Evolutionary conservation across 805 yeast genomes (phyloP).

Genomic region (Suhomyces sp.): DNA sequence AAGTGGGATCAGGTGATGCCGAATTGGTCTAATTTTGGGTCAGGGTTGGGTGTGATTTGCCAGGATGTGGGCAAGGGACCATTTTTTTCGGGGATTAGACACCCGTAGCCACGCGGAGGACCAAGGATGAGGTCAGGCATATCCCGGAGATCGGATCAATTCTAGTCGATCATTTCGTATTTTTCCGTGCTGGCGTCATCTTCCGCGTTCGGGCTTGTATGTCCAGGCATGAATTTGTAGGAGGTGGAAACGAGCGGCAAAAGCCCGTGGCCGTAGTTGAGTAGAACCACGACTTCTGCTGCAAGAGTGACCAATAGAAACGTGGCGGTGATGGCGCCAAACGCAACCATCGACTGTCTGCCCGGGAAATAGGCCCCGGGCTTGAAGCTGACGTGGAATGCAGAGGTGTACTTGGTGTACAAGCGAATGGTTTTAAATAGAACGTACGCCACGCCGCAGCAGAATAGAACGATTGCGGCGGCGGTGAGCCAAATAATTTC

Average conservation of each 20-base stretch:
- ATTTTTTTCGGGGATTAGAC: not conserved
- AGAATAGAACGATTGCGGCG: slow-evolving; percentile 26
- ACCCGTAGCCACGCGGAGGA: not conserved
- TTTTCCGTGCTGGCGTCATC: not conserved
- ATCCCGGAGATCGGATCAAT: not conserved
- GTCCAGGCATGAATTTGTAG: slow-evolving; percentile 10
- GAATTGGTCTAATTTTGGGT: not conserved
- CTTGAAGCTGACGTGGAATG: slow-evolving; percentile 21
- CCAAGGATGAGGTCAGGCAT: not conserved
- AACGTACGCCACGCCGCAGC: slow-evolving; percentile 44
- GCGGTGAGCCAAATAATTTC: slow-evolving; percentile 29
- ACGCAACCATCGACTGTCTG: slow-evolving; percentile 41
- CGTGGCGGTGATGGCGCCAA: slow-evolving; percentile 42
- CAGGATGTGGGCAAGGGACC: not conserved
- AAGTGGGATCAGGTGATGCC: not conserved
- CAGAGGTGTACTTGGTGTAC: slow-evolving; percentile 41
- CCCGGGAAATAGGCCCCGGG: slow-evolving; percentile 44
- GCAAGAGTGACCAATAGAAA: slow-evolving; percentile 35
- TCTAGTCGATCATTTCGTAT: slow-evolving; percentile 4
- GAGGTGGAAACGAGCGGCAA: slow-evolving; percentile 17
- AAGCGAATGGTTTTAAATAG: slow-evolving; percentile 45
- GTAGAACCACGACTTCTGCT: slow-evolving; percentile 12
- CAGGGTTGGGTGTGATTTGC: too few species aligned
- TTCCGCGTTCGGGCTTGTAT: not conserved
- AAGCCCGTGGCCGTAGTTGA: slow-evolving; percentile 15